Evolutionary conservation across 129 eudicot species (phyloP).

Genomic region (Artemisia tridentata): DNA sequence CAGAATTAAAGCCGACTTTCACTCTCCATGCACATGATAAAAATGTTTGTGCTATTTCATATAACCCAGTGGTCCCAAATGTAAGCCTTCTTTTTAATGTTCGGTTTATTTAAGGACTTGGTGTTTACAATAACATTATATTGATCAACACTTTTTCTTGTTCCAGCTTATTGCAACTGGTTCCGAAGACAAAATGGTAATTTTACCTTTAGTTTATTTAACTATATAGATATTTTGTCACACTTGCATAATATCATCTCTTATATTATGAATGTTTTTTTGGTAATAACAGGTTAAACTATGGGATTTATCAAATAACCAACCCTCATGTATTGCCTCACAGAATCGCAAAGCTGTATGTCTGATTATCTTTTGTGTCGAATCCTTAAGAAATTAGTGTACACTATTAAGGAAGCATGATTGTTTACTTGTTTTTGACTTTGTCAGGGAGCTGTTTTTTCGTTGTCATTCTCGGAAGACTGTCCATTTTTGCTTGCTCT

Average conservation of each 20-base stretch:
- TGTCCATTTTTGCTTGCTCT: constrained; percentile 71
- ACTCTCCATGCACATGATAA: constrained; percentile 97
- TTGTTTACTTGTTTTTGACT: constrained; percentile 18
- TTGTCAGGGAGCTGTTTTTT: constrained; percentile 82
- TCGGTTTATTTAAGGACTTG: neutral
- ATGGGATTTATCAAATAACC: constrained; percentile 81
- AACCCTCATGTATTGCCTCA: constrained; percentile 81
- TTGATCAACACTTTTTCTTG: constrained; percentile 29
- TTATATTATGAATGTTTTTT: neutral
- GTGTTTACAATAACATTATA: neutral
- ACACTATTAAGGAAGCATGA: neutral
- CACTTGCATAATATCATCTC: neutral
- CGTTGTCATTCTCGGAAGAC: constrained; percentile 69
- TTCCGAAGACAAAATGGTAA: constrained; percentile 89
- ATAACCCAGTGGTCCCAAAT: constrained; percentile 63
- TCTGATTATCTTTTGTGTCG: neutral
- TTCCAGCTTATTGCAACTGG: constrained; percentile 92
- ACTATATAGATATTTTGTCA: no score
- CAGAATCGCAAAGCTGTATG: constrained; percentile 89
- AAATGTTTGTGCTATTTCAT: constrained; percentile 72
- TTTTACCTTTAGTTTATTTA: neutral
- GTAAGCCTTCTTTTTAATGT: constrained; percentile 41
- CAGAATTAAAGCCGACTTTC: constrained; percentile 58
- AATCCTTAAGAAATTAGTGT: neutral
- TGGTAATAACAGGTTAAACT: constrained; percentile 61